These are phyloP conservation scores for Entophlyctis luteolus DNA, from an alignment of 192 early-diverging fungal genomes.

Conservation along the genomic window DNA sequence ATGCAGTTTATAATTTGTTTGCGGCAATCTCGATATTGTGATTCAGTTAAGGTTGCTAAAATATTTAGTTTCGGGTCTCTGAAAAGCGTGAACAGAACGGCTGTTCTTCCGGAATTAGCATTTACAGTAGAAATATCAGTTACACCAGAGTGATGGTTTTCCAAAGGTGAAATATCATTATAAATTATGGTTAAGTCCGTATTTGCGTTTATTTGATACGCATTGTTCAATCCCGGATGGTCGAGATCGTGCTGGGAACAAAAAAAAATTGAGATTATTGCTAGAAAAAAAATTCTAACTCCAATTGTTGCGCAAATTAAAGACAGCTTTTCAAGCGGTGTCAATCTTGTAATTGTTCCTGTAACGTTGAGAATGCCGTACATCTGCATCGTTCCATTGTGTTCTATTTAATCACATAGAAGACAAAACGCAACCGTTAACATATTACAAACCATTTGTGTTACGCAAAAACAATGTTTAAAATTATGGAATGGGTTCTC, in stretches of 20 bases:
- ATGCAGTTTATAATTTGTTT: conserved; percentile 50
- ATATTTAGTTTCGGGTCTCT: conserved; percentile 26
- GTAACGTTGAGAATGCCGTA: conserved; percentile 40
- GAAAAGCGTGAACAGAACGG: conserved; percentile 42
- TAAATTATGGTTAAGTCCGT: conserved; percentile 51
- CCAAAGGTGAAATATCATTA: conserved; percentile 47
- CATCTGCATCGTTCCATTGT: conserved; percentile 29
- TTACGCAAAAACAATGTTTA: conserved; percentile 47
- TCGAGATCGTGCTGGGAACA: conserved; percentile 28
- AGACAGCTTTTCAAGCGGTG: conserved; percentile 35
- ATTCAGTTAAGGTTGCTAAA: conserved; percentile 18
- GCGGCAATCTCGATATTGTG: conserved; percentile 33
- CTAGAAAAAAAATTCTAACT: conserved; percentile 11
- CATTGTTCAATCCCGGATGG: conserved; percentile 49
- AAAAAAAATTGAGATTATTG: background rate
- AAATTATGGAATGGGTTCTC: conserved; percentile 51
- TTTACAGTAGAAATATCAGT: background rate
- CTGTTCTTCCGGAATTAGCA: background rate
- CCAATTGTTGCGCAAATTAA: conserved; percentile 38
- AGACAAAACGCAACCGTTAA: background rate
- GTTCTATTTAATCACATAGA: background rate
- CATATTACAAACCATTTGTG: conserved; percentile 36
- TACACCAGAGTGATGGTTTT: conserved; percentile 48
- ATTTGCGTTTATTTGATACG: conserved; percentile 51
- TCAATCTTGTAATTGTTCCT: conserved; percentile 32